Evolutionary conservation across 306 rosid genomes (phyloP), one percentile per base, ranked within the genome.

Genomic region (Vigna reflexopilosa): DNA sequence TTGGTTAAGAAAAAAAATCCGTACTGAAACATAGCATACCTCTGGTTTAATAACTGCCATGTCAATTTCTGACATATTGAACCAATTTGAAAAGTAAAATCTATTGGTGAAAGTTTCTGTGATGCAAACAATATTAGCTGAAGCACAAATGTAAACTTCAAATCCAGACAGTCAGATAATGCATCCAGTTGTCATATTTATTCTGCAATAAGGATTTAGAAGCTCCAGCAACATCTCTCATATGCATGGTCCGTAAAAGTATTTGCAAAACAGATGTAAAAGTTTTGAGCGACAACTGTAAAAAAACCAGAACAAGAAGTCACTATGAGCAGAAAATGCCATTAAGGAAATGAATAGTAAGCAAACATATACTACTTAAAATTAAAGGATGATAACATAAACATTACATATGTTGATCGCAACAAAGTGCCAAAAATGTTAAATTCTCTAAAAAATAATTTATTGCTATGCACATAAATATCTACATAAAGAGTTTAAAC

Each of bases 31-130:
- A 62, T 56, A 69, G 40, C 77, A 62, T 82, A 92, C 98, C 97
- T 89, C 97, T 15, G 97, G 93, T 86, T 92, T 92, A 78, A 89
- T 85, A 65, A 92, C 90, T 2, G 90, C 90, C 95, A 89, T 83
- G 72, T 84, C 93, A 83, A 72, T 75, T 87, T 92, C 98, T 34
- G 98, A 86, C 97, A 94, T 94, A 67, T 89, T 84, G 80, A 76
- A 83, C 71, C 71, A 73, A 81, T 34, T 26, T 48, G 75, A 52
- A 52, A 69, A 78, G 67, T 15, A 32, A 61, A 81, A 61, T 45
- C 62, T 50, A 42, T 11, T 59, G 80, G 67, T 42, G 48, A 59
- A 74, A 44, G 47, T 52, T 73, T 6, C 65, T 24, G 47, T 44
- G 65, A 62, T 17, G 65, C 67, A 67, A 72, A 49, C 77, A 65